These are phyloP conservation scores for Stereocaulon alpinum DNA, from an alignment of 495 filamentous ascomycete genomes.

Conservation along the genomic window DNA sequence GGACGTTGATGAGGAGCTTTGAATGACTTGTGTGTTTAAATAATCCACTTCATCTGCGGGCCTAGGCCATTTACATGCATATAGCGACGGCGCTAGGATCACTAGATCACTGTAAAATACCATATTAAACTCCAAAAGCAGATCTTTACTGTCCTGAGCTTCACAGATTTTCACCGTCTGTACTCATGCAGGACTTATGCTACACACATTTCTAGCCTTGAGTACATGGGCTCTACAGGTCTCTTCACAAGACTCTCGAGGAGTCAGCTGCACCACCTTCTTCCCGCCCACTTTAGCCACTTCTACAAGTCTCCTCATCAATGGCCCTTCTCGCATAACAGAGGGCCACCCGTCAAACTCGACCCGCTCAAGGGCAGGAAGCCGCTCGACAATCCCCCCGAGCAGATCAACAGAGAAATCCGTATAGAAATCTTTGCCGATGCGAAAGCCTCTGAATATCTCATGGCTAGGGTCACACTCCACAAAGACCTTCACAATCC, in stretches of 20 bases:
- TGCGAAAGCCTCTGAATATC: constrained; percentile 62
- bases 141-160: not conserved
- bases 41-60: not conserved
- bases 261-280: constrained; percentile 51
- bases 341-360: constrained; percentile 68
- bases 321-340: constrained; percentile 55
- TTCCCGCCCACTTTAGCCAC: constrained; percentile 41
- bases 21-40: constrained; percentile 14
- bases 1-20: constrained; percentile 53
- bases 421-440: constrained; percentile 62
- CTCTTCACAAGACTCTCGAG: constrained; percentile 53
- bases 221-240: not conserved
- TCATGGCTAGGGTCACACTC: constrained; percentile 68
- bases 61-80: constrained; percentile 2
- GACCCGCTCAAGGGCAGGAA: constrained; percentile 51
- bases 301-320: constrained; percentile 59
- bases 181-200: not conserved
- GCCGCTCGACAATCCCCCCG: constrained; percentile 43
- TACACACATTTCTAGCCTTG: not conserved
- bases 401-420: constrained; percentile 54
- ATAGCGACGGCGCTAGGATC: constrained; percentile 17
- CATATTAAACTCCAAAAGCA: not conserved
- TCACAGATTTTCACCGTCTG: not conserved
- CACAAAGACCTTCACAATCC: constrained; percentile 62
- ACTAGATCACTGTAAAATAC: not conserved